Percentiles rank a stretch among this genome's conserved stretches.
Evolutionary conservation across 345 rosid genomes (phyloP).

Genomic region (Noccaea caerulescens): DNA sequence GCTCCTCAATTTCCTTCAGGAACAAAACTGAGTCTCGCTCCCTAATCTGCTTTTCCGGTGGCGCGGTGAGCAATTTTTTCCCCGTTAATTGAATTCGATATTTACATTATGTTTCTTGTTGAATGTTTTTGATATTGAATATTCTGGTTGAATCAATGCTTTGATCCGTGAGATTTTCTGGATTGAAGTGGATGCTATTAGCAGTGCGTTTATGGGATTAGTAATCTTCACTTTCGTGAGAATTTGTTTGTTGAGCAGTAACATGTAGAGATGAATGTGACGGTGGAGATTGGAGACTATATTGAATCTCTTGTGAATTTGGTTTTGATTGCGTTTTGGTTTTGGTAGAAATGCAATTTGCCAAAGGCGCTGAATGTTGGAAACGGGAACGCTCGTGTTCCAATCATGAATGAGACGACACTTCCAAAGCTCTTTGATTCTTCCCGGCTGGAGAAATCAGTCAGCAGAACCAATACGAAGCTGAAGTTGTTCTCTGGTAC

Average conservation of each 20-base stretch:
- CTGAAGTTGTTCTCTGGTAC: slow-evolving; percentile 75
- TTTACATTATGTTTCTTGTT: background rate
- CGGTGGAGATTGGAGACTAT: background rate
- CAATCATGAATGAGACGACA: slow-evolving; percentile 54
- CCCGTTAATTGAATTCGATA: background rate
- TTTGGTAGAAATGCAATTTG: slow-evolving; percentile 57
- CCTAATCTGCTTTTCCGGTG: slow-evolving; percentile 40
- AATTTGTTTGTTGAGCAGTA: background rate
- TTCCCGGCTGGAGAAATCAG: slow-evolving; percentile 53
- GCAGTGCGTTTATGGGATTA: background rate
- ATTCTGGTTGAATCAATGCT: background rate
- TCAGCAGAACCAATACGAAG: slow-evolving; percentile 46
- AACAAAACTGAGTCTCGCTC: slow-evolving; percentile 42
- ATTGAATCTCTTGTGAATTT: slow-evolving; percentile 14
- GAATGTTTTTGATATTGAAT: background rate
- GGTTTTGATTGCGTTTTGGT: background rate
- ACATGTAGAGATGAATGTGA: background rate
- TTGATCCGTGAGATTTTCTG: slow-evolving; percentile 13
- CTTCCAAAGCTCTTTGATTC: slow-evolving; percentile 65
- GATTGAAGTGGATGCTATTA: slow-evolving; percentile 8
- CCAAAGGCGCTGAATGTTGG: slow-evolving; percentile 45
- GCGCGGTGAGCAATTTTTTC: slow-evolving; percentile 42
- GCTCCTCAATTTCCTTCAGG: slow-evolving; percentile 35
- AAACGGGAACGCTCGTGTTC: slow-evolving; percentile 57
- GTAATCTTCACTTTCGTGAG: no score